Evolutionary conservation across 2,329 filamentous ascomycete genomes (phyloP), one percentile per base, ranked within the genome.

Genomic region (Pseudogymnoascus sp.): DNA sequence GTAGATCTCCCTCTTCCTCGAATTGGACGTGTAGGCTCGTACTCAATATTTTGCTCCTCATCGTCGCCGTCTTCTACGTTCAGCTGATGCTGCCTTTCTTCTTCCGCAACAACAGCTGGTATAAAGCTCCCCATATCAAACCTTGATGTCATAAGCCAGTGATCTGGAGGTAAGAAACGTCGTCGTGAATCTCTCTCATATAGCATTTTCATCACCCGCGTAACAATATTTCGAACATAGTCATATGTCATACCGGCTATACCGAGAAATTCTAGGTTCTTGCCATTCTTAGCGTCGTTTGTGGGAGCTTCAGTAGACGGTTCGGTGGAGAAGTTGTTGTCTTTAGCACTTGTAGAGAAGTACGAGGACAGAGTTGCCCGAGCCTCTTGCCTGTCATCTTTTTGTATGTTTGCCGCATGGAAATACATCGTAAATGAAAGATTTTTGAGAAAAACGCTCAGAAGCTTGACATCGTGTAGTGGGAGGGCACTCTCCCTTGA

Each of bases 101-200:
- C 92, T 75, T 99, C 95, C 53, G 86, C 81, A 2, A 97, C 92
- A 1, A 97, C 93, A 1, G 90, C 88, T 7, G 85, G 82, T 53
- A 96, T 89, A 71, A 97, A 97, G 0, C 88, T 86, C 66, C 89
- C 86, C 87, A 96, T 95, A 70, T 97, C 89, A 64, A 97, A 90
- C 65, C 86, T 88, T 0, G 80, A 80, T 1, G 89, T 95, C 93
- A 97, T 97, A 37, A 97, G 80, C 95, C 95, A 99, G 73, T 96
- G 93, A 59, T 86, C 84, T n/a, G 81, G 77, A 1, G 91, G 89
- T 21, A 97, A 77, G 72, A 97, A 97, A 31, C 84, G 86, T 21
- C 93, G 86, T 65, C 95, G 83, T 6, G 95, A 99, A 74, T 97
- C 93, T 73, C 93, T 82, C 75, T 97, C 93, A 72, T 97, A 97